Conservation (phyloP, 2,329 filamentous ascomycete genomes). For the Cercospora sojina region DNA sequence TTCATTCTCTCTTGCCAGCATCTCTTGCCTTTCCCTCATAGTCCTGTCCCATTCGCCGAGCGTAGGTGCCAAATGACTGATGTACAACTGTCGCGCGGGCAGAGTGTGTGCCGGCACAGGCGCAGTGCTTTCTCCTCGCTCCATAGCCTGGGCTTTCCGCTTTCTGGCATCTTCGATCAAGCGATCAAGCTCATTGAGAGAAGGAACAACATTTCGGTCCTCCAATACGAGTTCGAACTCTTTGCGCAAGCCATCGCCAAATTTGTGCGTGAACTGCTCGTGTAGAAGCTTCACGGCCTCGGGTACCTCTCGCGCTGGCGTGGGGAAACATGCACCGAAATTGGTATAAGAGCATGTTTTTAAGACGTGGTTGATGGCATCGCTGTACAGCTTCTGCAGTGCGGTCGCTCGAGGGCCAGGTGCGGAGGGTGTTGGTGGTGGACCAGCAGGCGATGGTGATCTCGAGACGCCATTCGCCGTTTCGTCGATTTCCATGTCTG, state of each 20-base stretch:
- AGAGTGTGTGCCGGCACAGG: conserved; percentile 57
- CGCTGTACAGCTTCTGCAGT: conserved; percentile 59
- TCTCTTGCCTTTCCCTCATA: conserved; percentile 51
- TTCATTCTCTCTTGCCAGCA: conserved; percentile 54
- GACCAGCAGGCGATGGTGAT: conserved; percentile 23
- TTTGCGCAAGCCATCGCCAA: conserved; percentile 51
- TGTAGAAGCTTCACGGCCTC: conserved; percentile 58
- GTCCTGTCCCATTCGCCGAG: conserved; percentile 52
- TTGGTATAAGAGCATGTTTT: conserved; percentile 61
- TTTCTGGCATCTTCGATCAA: conserved; percentile 59
- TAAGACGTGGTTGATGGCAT: conserved; percentile 60
- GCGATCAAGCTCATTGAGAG: conserved; percentile 61
- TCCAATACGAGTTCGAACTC: conserved; percentile 62
- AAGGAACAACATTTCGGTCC: conserved; percentile 56
- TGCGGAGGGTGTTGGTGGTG: conserved; percentile 52
- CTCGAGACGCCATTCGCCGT: conserved; percentile 12
- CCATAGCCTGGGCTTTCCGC: conserved; percentile 48
- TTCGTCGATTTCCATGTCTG: conserved; percentile 21
- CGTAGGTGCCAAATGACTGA: conserved; percentile 59
- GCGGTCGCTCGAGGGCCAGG: conserved; percentile 61
- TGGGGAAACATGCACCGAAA: conserved; percentile 64
- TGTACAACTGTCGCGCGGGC: conserved; percentile 56
- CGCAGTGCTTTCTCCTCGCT: conserved; percentile 39
- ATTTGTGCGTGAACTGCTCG: conserved; percentile 57
- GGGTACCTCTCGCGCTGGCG: conserved; percentile 57